Percentiles rank a stretch among this genome's conserved stretches.
phyloP scores from a whole-genome alignment of 257 asterid genomes.

The Gentiana dahurica region DNA sequence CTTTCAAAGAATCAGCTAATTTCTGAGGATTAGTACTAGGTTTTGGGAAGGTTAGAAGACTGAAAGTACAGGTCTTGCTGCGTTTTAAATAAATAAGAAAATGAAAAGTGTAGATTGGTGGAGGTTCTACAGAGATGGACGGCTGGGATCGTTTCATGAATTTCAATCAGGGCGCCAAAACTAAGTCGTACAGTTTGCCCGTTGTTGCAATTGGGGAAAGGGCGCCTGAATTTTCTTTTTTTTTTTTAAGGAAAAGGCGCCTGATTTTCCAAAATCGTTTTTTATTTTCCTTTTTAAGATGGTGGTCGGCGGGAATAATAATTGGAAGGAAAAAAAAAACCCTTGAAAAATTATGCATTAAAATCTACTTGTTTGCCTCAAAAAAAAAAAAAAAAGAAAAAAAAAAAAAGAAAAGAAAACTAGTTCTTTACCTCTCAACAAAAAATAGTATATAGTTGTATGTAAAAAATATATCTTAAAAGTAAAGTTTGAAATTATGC shows the following conservation, averaged over 20 bases:
- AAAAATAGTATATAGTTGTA: too few species aligned
- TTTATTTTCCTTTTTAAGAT: neutral
- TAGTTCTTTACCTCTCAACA: too few species aligned
- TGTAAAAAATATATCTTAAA: too few species aligned
- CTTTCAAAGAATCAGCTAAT: neutral
- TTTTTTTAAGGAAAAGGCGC: neutral
- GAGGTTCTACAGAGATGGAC: neutral
- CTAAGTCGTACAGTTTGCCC: too few species aligned
- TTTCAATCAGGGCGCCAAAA: neutral
- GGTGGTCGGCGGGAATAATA: neutral
- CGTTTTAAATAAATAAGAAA: neutral
- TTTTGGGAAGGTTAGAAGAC: too few species aligned
- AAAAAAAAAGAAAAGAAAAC: too few species aligned
- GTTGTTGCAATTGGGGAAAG: neutral
- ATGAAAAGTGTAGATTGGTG: neutral
- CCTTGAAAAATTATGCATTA: too few species aligned
- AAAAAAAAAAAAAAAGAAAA: too few species aligned
- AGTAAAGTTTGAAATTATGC: too few species aligned
- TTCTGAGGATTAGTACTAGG: neutral
- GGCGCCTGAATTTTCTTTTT: conserved; percentile 3
- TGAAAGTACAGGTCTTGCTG: neutral
- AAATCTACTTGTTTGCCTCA: too few species aligned
- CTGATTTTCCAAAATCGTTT: neutral
- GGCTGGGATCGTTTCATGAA: conserved; percentile 4
- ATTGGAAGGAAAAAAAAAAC: too few species aligned